Evolutionary conservation across 345 rosid species (phyloP).

Genomic region (Salix dunnii): DNA sequence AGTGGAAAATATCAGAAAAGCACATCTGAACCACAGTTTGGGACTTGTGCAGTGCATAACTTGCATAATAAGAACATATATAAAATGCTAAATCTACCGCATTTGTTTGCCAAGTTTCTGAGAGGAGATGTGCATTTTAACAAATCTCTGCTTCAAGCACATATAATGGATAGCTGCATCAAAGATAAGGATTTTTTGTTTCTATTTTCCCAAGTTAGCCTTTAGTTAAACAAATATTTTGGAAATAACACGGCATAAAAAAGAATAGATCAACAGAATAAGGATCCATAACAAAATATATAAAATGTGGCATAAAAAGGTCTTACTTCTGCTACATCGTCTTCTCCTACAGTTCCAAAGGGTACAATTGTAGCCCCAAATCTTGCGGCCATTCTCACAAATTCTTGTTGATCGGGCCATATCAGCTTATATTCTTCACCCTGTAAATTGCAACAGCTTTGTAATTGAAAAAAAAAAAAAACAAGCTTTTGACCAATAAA

Average conservation of each 20-base stretch:
- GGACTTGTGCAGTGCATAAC: not conserved
- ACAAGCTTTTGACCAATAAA: not conserved
- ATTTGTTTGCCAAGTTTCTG: not conserved
- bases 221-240: not conserved
- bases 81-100: not conserved
- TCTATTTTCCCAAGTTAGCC: not conserved
- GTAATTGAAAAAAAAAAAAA: not conserved
- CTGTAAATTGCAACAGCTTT: conserved; percentile 31
- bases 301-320: not conserved
- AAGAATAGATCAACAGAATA: not conserved
- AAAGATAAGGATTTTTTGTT: too few species aligned
- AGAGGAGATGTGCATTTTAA: not conserved
- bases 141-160: not conserved
- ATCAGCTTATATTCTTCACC: conserved; percentile 64
- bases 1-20: not conserved
- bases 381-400: conserved; percentile 80
- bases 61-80: not conserved
- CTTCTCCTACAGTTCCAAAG: conserved; percentile 75
- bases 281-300: not conserved
- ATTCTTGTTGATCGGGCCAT: conserved; percentile 72
- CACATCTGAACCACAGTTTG: not conserved
- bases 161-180: not conserved
- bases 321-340: conserved; percentile 61
- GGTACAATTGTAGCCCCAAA: conserved; percentile 81
- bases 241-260: not conserved